Conservation (phyloP, 2,329 filamentous ascomycete genomes). For the Penicillium sp. region DNA sequence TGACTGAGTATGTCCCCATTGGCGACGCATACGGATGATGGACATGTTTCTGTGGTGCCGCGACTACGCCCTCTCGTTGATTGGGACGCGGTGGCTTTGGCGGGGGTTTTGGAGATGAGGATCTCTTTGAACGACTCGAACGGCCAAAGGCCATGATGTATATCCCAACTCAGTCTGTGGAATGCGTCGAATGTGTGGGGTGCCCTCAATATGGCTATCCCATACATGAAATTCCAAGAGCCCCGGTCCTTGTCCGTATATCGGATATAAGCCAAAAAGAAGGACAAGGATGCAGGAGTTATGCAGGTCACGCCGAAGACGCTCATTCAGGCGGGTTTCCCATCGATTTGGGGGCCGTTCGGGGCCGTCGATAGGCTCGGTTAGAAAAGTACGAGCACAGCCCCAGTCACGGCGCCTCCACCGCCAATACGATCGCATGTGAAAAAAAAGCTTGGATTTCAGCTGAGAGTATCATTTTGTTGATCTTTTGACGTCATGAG, state of each 20-base stretch:
- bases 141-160: conserved; percentile 2
- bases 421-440: neutral
- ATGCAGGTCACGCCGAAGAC: neutral
- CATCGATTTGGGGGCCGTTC: too few species aligned
- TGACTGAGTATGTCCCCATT: conserved; percentile 2
- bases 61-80: neutral
- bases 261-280: neutral
- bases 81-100: conserved; percentile 6
- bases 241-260: neutral
- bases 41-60: neutral
- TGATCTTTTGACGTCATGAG: neutral
- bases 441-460: neutral
- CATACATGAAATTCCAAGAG: neutral
- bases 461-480: neutral
- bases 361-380: neutral
- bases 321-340: neutral
- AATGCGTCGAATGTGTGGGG: neutral
- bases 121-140: neutral
- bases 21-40: neutral
- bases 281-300: neutral
- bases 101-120: neutral
- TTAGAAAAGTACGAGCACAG: neutral
- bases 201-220: neutral
- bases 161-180: neutral
- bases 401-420: neutral